A percentile compares a stretch with the other conserved stretches of the same genome.
Conservation (phyloP, 345 rosid genomes). For the Turritis glabra region DNA sequence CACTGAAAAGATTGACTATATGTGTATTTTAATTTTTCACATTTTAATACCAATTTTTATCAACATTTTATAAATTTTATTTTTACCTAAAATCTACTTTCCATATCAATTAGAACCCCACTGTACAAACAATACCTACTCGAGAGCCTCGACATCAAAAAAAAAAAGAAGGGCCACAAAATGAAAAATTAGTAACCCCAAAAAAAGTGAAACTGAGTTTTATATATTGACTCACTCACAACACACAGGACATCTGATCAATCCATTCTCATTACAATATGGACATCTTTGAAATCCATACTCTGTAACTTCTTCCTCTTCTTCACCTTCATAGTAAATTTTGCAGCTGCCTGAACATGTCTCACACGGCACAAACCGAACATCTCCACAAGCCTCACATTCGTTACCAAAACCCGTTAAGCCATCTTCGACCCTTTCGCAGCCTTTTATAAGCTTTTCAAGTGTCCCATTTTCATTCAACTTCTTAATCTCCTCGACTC, state of each 20-base stretch:
- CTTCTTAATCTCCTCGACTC: conserved; percentile 69
- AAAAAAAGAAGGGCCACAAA: background rate
- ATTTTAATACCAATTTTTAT: background rate
- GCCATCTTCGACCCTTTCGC: conserved; percentile 51
- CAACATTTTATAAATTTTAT: background rate
- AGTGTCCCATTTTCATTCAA: conserved; percentile 80
- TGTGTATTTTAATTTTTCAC: too few species aligned
- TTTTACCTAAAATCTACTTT: conserved; percentile 6
- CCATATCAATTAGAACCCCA: conserved; percentile 10
- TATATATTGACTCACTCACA: conserved; percentile 41
- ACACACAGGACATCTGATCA: conserved; percentile 79
- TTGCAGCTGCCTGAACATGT: conserved; percentile 92
- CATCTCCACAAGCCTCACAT: conserved; percentile 86
- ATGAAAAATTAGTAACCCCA: background rate
- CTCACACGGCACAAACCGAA: conserved; percentile 87
- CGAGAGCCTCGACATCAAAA: background rate
- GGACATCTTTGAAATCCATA: conserved; percentile 77
- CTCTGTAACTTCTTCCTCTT: conserved; percentile 41
- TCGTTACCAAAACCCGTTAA: conserved; percentile 34
- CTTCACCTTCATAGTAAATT: conserved; percentile 54
- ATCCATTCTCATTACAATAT: conserved; percentile 91
- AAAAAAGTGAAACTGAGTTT: background rate
- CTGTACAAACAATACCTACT: conserved; percentile 12
- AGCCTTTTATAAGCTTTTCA: conserved; percentile 52
- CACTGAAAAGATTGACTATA: too few species aligned